These are phyloP conservation scores for Rhododendron ferrugineum DNA, from an alignment of 148 eudicot species.

Conservation along the genomic window DNA sequence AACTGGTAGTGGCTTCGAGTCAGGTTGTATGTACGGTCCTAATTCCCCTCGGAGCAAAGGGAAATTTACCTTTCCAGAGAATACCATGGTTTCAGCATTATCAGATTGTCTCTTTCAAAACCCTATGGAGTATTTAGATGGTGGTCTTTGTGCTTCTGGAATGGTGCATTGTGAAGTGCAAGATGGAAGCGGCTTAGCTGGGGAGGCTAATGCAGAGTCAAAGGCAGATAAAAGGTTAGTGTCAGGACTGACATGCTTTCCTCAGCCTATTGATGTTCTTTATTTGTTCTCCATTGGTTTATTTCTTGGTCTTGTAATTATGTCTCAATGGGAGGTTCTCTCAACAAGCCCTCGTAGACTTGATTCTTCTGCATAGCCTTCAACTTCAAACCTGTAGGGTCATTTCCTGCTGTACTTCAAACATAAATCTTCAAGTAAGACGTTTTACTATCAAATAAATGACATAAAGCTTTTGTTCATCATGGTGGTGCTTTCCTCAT, in stretches of 20 bases:
- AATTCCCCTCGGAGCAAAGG: conserved; percentile 60
- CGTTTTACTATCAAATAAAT: neutral
- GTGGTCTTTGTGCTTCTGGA: conserved; percentile 22
- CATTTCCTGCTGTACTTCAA: neutral
- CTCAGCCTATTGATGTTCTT: neutral
- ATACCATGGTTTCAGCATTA: conserved; percentile 43
- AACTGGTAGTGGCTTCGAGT: conserved; percentile 30
- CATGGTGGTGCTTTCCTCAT: neutral
- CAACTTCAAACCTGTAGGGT: neutral
- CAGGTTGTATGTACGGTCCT: conserved; percentile 57
- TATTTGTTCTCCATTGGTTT: neutral
- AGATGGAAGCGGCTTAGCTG: conserved; percentile 24
- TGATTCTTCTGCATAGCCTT: neutral
- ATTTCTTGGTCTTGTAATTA: neutral
- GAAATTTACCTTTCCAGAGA: conserved; percentile 33
- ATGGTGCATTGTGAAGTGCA: conserved; percentile 20
- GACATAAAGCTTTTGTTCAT: neutral
- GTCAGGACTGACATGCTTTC: neutral
- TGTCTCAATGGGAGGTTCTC: neutral
- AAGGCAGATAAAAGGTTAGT: conserved; percentile 43
- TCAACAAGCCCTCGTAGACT: neutral
- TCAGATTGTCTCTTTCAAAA: conserved; percentile 39
- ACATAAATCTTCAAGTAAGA: neutral
- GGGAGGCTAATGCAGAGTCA: conserved; percentile 31
- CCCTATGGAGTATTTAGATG: conserved; percentile 29